Conservation (phyloP, 1,139 yeast genomes). For the Hansenula sp. region DNA sequence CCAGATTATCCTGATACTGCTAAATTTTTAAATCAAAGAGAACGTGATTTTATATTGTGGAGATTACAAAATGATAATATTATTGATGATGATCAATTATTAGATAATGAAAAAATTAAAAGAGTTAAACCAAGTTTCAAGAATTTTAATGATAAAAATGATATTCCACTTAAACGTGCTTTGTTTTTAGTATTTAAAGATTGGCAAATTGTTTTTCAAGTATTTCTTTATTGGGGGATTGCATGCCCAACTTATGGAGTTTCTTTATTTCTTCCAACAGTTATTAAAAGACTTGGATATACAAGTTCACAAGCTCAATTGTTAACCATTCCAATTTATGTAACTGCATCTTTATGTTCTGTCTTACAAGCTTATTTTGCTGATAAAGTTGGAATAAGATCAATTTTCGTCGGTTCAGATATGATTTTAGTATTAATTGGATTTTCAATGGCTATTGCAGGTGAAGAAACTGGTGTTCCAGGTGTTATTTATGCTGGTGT, state of each 20-base stretch:
- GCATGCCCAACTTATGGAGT: constrained; percentile 12
- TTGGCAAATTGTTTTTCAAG: constrained; percentile 17
- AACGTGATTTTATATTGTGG: constrained; percentile 39
- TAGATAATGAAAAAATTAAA: not conserved
- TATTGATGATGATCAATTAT: too few species aligned
- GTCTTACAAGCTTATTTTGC: constrained; percentile 28
- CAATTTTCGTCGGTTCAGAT: constrained; percentile 29
- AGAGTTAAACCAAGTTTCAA: constrained; percentile 7
- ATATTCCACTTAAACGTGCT: constrained; percentile 10
- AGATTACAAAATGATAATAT: constrained; percentile 33
- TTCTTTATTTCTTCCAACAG: constrained; percentile 26
- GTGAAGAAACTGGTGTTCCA: constrained; percentile 12
- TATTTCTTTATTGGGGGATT: constrained; percentile 15
- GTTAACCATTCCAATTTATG: constrained; percentile 32
- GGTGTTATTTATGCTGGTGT: not conserved
- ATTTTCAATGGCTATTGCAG: constrained; percentile 26
- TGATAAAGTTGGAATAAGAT: constrained; percentile 28
- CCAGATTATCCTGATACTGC: constrained; percentile 47
- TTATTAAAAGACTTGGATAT: constrained; percentile 27
- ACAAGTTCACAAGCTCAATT: constrained; percentile 27
- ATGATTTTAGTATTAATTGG: constrained; percentile 29
- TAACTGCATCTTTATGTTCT: constrained; percentile 29
- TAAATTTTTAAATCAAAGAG: constrained; percentile 44
- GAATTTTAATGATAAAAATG: constrained; percentile 10
- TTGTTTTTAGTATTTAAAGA: constrained; percentile 12